Base-by-base conservation (phyloP, 495 filamentous ascomycete species). In the Viridothelium virens region DNA sequence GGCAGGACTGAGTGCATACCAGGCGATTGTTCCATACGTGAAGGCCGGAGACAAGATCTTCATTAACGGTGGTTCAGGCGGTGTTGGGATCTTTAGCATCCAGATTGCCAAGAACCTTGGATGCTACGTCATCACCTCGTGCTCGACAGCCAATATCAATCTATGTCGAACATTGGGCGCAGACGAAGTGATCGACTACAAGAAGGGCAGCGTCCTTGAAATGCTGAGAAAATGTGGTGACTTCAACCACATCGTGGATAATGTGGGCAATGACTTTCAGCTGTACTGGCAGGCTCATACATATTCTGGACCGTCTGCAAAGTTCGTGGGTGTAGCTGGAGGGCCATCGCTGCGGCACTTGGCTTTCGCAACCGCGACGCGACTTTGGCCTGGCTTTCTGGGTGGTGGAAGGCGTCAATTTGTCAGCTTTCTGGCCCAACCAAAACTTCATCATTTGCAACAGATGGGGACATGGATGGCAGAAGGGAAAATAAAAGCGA, bases 61-160 rank as follows among this genome's bases (percentile, higher is more conserved):
- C 72, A 80, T 91, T 68, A 89, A 89, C 65, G 87, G 85, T 36
- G 87, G 86, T 1, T 85, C 82, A 0, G 88, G 87, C 7, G 86
- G 87, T 0, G 79, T 78, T 4, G 87, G 87, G 0, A 77, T 80
- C 0, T 87, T 84, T 69, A 81, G 79, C 2, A 85, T 89, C 63
- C 86, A 89, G 71, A 81, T 89, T 65, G 87, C 87, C 9, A 89
- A 89, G 72, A 73, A 76, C 2, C 66, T 85, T n/a, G 86, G 87
- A 0, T 87, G 85, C 70, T 78, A 83, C 68, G 86, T 90, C 37
- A 86, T 84, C 1, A 74, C 78, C 2, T 81, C 80, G 0, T 90
- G 87, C 65, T 88, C 85, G 10, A 79, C 76, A 6, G 70, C 73
- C 9, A 91, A 90, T 72, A 75, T 79, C 0, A 80, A 84, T 61